phyloP scores from a whole-genome alignment of 2,329 filamentous ascomycete species.

The Verticillium nonalfalfae region DNA sequence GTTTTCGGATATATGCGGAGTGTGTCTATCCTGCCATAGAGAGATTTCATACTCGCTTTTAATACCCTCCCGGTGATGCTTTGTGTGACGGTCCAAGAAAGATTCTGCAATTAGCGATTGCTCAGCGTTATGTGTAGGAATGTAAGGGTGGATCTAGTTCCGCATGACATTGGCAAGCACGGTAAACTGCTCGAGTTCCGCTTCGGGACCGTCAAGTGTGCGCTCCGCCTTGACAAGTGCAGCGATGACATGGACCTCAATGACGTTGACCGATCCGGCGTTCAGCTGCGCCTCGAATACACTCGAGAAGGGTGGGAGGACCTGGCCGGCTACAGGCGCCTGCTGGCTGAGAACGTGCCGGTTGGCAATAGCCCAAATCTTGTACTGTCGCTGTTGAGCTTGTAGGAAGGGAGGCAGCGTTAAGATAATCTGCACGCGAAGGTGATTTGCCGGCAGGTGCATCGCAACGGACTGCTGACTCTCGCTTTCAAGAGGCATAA shows the following conservation, averaged over 20 bases:
- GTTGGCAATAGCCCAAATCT: conserved; percentile 68
- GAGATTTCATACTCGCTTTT: neutral
- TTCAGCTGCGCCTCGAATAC: conserved; percentile 69
- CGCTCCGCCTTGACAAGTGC: conserved; percentile 57
- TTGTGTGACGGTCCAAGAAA: neutral
- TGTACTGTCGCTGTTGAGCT: conserved; percentile 60
- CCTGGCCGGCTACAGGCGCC: conserved; percentile 47
- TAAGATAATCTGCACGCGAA: conserved; percentile 65
- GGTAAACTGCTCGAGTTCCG: conserved; percentile 73
- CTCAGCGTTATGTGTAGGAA: neutral
- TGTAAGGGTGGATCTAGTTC: conserved; percentile 20
- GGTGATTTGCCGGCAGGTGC: conserved; percentile 60
- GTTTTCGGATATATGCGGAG: neutral
- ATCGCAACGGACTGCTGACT: conserved; percentile 68
- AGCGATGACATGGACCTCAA: conserved; percentile 73
- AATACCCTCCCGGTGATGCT: neutral
- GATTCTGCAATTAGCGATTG: neutral
- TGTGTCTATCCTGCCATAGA: too few relatives aligned
- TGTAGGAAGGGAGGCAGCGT: conserved; percentile 57
- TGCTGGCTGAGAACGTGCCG: conserved; percentile 50
- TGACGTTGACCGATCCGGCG: conserved; percentile 62
- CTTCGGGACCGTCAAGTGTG: conserved; percentile 50
- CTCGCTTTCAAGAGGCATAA: conserved; percentile 59
- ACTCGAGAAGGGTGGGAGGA: conserved; percentile 50
- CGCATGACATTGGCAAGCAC: conserved; percentile 66